phyloP scores from a whole-genome alignment of 352 stramenopile genomes.

The Globisporangium apiculatum region DNA sequence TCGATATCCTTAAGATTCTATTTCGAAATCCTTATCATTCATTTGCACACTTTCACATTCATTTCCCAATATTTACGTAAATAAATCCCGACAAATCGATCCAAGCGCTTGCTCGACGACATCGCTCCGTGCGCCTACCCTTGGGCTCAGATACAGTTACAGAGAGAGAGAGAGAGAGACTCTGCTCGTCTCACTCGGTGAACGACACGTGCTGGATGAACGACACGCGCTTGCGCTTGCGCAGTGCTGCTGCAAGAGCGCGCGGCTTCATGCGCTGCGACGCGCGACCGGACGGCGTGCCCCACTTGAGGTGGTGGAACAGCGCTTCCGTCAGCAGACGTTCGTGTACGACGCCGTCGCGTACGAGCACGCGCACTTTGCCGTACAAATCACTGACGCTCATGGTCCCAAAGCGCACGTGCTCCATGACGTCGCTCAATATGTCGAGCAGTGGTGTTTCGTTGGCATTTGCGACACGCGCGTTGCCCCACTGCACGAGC shows the following conservation, averaged over 20 bases:
- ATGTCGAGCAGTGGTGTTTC: constrained; percentile 42
- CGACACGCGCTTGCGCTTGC: constrained; percentile 83
- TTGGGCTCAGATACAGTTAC: not conserved
- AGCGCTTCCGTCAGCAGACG: constrained; percentile 71
- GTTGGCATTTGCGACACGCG: constrained; percentile 42
- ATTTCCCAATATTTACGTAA: too few relatives aligned
- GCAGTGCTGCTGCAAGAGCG: constrained; percentile 45
- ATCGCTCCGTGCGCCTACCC: not conserved
- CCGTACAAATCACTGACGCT: constrained; percentile 81
- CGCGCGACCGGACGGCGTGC: constrained; percentile 47
- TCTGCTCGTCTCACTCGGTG: constrained; percentile 18
- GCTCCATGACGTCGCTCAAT: constrained; percentile 71
- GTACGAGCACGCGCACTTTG: constrained; percentile 74
- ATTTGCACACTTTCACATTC: too few relatives aligned
- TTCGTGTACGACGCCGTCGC: constrained; percentile 58
- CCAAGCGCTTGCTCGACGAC: too few relatives aligned
- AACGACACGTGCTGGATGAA: constrained; percentile 89
- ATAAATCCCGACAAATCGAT: too few relatives aligned
- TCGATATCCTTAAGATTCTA: too few relatives aligned
- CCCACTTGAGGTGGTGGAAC: constrained; percentile 86
- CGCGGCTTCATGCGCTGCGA: constrained; percentile 59
- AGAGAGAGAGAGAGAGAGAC: too few relatives aligned
- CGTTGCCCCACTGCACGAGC: constrained; percentile 71
- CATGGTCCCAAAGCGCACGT: constrained; percentile 83
- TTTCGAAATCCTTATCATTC: too few relatives aligned